Evolutionary conservation across 176 grass and related monocot species (phyloP).

Genomic region (Otatea glauca): DNA sequence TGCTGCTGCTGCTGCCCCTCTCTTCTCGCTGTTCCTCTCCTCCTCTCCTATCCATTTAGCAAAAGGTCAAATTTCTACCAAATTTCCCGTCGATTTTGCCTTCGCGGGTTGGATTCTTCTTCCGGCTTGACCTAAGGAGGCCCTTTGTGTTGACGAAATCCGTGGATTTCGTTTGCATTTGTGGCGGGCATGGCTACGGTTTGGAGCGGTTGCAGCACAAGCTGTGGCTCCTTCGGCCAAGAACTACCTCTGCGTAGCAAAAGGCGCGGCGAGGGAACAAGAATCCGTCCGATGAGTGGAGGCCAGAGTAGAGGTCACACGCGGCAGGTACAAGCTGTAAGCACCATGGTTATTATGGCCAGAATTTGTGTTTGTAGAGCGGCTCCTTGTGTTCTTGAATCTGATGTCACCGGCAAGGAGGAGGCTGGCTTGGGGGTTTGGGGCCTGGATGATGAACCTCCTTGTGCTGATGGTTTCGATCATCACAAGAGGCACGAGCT

Average conservation of each 20-base stretch:
- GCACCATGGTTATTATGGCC: constrained; percentile 10
- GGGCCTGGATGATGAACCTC: constrained; percentile 29
- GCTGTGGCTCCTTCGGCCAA: constrained; percentile 30
- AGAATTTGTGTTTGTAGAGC: constrained; percentile 47
- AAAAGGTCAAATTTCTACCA: neutral
- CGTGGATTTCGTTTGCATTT: neutral
- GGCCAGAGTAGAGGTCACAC: neutral
- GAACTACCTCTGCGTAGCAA: constrained; percentile 20
- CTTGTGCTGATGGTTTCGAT: constrained; percentile 1
- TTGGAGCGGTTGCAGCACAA: constrained; percentile 61
- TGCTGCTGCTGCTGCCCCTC: neutral
- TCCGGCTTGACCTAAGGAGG: neutral
- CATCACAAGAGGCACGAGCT: constrained; percentile 26
- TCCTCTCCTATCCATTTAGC: neutral
- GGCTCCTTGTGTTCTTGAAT: constrained; percentile 45
- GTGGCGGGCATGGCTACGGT: constrained; percentile 47
- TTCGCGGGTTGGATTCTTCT: neutral
- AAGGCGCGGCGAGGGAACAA: neutral
- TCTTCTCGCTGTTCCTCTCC: neutral
- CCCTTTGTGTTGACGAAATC: constrained; percentile 15
- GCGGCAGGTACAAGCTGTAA: neutral
- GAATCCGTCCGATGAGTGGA: neutral
- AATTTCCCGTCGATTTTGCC: neutral
- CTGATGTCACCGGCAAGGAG: constrained; percentile 51
- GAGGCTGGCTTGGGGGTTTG: constrained; percentile 32